Base-by-base conservation (phyloP, 2,329 filamentous ascomycete genomes). In the Onygena corvina region DNA sequence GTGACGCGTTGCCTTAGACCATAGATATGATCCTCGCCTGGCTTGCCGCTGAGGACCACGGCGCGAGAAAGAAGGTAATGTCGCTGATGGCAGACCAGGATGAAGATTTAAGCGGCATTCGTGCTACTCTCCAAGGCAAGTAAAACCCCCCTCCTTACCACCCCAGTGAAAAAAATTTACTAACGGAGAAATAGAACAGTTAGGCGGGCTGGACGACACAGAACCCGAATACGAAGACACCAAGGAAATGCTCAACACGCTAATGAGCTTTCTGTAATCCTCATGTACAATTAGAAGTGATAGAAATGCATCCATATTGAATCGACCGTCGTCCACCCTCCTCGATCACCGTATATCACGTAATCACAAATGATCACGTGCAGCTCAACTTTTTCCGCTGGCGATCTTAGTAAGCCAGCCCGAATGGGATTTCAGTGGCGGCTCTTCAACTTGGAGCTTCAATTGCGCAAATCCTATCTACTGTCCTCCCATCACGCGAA, bases 1-100 rank as follows among this genome's bases (percentile, higher is more conserved):
- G 11, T 11, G 18, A 27, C 25, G 12, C 18, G 14, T 31, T 53
- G 25, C 11, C 7, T 49, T 55, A 67, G 69, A 84, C 79, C 2
- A 77, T 92, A 40, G 90, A 96, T 68, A 76, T 88, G 0, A 79
- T 92, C 25, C 67, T 98, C 25, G 86, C 89, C 9, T 98, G 92
- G 92, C 73, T 96, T 27, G 76, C 87, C 5, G 92, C 89, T 0
- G 92, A 98, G 67, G 92, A 98, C 59, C 74, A 73, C 29, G 87
- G 86, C 0, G 85, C 86, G 1, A 78, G 74, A 58, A 72, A 68
- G 50, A 83, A 75, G 58, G 79, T 94, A 27, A 66, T 73, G 46
- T 67, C 72, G 18, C 66, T 84, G 3, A 67, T 95, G 34, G 78
- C 75, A 0, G 82, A 86, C 52, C 73, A 76, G 16, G 84, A 84